Conservation (phyloP, 2,329 filamentous ascomycete species). For the Fusarium sp. region DNA sequence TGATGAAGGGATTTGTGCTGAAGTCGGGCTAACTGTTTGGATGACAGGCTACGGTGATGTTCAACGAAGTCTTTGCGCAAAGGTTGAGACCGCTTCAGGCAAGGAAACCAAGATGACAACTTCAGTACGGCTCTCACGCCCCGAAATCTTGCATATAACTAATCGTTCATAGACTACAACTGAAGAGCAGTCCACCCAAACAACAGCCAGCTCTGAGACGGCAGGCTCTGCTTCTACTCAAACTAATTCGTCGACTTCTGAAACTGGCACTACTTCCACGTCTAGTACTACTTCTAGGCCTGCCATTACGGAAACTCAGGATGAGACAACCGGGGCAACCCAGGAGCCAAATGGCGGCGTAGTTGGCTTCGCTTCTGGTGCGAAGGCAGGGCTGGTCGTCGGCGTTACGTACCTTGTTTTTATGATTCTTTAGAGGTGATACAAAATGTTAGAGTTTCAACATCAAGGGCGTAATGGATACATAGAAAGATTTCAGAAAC, state of each 20-base stretch:
- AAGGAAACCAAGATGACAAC: background rate
- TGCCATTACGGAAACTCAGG: background rate
- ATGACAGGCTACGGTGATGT: background rate
- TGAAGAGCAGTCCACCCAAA: background rate
- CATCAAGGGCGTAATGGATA: background rate
- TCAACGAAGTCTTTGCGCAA: background rate
- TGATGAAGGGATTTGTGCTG: rapidly evolving
- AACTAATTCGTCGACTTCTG: background rate
- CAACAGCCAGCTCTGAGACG: background rate
- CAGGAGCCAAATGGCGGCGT: background rate
- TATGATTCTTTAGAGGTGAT: background rate
- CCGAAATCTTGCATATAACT: background rate
- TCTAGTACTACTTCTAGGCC: background rate
- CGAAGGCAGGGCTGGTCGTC: background rate
- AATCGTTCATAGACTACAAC: background rate
- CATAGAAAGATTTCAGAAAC: background rate
- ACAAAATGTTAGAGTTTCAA: too few relatives aligned
- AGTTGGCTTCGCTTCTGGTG: background rate
- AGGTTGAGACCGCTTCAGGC: background rate
- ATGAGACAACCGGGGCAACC: background rate
- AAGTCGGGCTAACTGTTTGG: rapidly evolving
- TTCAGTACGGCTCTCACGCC: background rate
- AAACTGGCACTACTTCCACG: background rate
- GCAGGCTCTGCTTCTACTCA: background rate
- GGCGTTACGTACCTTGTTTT: background rate